Evolutionary conservation across 495 filamentous ascomycete genomes (phyloP).

Genomic region (Friedmanniomyces endolithicus): DNA sequence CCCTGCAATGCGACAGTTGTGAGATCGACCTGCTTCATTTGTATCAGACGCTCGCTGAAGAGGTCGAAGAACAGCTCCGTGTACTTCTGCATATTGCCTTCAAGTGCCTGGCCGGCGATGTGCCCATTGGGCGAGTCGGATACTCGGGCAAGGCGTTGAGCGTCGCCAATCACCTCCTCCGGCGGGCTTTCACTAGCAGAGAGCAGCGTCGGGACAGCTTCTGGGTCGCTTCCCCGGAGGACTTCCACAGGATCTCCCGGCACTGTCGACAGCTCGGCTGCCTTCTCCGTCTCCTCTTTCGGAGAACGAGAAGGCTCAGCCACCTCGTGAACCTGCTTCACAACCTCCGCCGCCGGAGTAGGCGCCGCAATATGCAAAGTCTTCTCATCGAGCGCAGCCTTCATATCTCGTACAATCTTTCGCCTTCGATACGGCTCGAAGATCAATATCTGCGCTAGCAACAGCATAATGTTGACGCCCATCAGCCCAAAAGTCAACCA

Average conservation of each 20-base stretch:
- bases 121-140: not conserved
- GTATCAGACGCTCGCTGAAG: constrained; percentile 58
- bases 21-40: constrained; percentile 58
- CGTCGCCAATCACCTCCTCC: constrained; percentile 12
- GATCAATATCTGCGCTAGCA: constrained; percentile 80
- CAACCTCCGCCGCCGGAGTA: constrained; percentile 9
- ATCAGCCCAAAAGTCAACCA: constrained; percentile 98
- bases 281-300: constrained; percentile 5
- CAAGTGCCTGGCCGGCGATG: not conserved
- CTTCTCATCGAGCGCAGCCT: constrained; percentile 67
- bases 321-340: constrained; percentile 20
- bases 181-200: constrained; percentile 5
- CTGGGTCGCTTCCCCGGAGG: not conserved
- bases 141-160: not conserved
- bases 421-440: constrained; percentile 85
- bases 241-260: not conserved
- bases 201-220: not conserved
- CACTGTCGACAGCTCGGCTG: not conserved
- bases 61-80: constrained; percentile 35
- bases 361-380: constrained; percentile 16
- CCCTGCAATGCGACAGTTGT: constrained; percentile 60
- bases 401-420: constrained; percentile 69
- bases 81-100: not conserved
- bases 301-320: constrained; percentile 1
- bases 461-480: constrained; percentile 85